Base-by-base conservation (phyloP, 2,329 filamentous ascomycete species). In the Taxawa tesnikishii region DNA sequence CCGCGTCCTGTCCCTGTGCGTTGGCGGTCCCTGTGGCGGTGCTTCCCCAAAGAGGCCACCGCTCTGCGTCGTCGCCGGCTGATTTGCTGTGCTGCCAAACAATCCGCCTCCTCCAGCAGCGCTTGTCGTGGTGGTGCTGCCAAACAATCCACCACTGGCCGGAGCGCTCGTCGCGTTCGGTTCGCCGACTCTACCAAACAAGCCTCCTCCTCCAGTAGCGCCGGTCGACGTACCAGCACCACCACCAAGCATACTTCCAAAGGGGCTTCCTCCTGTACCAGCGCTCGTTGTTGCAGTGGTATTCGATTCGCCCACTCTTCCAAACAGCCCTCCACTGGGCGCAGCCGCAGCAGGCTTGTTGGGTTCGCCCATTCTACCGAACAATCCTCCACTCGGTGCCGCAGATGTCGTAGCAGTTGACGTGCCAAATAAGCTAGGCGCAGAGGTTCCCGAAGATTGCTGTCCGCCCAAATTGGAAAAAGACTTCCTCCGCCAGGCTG, bases 151-250 rank as follows among this genome's bases (percentile, higher is more conserved):
- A 11, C 37, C 37, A 26, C 32, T 29, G 10, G 34, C 29, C 11
- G 36, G 19, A 18, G 38, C 23, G 14, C n/a, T n/a, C n/a, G n/a
- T n/a, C n/a, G 33, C 18, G 14, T 35, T 24, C 9, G 32, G 25
- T 26, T 33, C 27, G 24, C 30, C 31, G 19, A 26, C 21, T 14
- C 18, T 26, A 24, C 34, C 37, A 27, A 39, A 39, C 5, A 39
- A 21, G 13, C 31, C 31, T 27, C 26, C 27, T 7, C 27, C n/a
- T 12, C 9, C 12, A 10, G 10, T 10, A 29, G 12, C 27, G 27
- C 27, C 27, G 17, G 17, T 15, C 12, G 17, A n/a, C 15, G 12
- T 10, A 12, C 15, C 17, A 8, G 25, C 6, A 17, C 6, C 23
- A 14, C 23, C 15, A 6, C 13, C 6, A 8, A 28, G 26, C 5